Evolutionary conservation across 2,329 filamentous ascomycete species (phyloP), one percentile per base, ranked within the genome.

Genomic region (Fusarium keratoplasticum): DNA sequence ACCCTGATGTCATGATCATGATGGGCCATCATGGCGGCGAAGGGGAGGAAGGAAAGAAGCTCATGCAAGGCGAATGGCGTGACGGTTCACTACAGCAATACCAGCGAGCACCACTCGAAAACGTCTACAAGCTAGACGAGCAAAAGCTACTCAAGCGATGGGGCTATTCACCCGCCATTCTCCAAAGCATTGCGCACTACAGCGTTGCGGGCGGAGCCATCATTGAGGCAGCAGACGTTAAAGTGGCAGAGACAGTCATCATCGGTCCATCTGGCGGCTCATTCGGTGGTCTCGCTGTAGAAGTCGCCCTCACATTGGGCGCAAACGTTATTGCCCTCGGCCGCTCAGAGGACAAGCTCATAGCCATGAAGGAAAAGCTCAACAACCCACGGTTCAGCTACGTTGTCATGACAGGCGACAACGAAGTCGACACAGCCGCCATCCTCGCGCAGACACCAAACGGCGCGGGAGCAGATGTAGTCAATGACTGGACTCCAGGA

Each of bases 251-350:
- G 62, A 69, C 55, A 6, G 62, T 66, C 42, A 40, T 69, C 18
- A 58, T 69, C 22, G 66, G 62, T 10, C 66, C 66, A 16, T 69
- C 54, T 16, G 47, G 66, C 6, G 66, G 66, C 13, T 68, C 66
- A 7, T 68, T 68, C 40, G 61, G 61, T 0, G 66, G 66, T 20
- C 40, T 69, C 7, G 66, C 61, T 5, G 35, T 58, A 1, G 55
- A 58, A 29, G 6, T 58, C 3, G 55, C 55, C 16, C 35, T 58
- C 5, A 58, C 55, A 1, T 25, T 58, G 20, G 55, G 55, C 10
- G 55, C 55, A 36, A 58, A 40, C 10, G 35, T 40, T 10, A 58
- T 40, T 14, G 55, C 54, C 10, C 54, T 58, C 16, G 61, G 65
- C 4, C 61, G 65, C 18, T 54, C 40, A 13, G 66, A 67, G 14